Evolutionary conservation across 257 asterid species (phyloP).

Genomic region (Leptodermis oblonga): DNA sequence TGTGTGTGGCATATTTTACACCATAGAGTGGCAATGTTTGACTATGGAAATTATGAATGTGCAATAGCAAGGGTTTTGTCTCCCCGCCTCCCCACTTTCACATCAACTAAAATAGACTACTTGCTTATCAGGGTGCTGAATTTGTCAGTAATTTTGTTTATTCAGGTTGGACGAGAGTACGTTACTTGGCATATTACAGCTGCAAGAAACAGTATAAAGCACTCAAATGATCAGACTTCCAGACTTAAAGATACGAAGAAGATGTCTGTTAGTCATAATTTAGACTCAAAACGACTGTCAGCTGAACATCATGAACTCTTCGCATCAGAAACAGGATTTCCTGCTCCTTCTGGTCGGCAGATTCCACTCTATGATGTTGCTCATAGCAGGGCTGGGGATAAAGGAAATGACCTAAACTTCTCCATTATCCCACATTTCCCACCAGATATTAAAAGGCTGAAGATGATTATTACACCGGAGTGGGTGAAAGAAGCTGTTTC

Average conservation of each 20-base stretch:
- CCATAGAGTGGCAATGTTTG: not conserved
- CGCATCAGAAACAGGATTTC: slow-evolving; percentile 24
- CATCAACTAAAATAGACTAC: not conserved
- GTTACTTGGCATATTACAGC: slow-evolving; percentile 63
- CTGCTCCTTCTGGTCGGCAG: slow-evolving; percentile 59
- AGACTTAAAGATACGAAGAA: slow-evolving; percentile 17
- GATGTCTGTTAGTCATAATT: slow-evolving; percentile 17
- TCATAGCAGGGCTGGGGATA: slow-evolving; percentile 91
- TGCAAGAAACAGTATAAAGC: slow-evolving; percentile 31
- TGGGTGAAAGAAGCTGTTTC: slow-evolving; percentile 75
- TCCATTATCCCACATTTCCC: slow-evolving; percentile 82
- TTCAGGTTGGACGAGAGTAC: slow-evolving; percentile 62
- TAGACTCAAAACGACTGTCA: slow-evolving; percentile 23
- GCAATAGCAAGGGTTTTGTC: not conserved
- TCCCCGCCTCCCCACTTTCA: not conserved
- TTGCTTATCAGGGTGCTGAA: not conserved
- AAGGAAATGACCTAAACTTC: slow-evolving; percentile 81
- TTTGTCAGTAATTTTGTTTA: slow-evolving; percentile 5
- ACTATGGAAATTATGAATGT: not conserved
- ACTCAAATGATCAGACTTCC: slow-evolving; percentile 26
- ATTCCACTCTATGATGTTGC: slow-evolving; percentile 65
- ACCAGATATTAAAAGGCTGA: slow-evolving; percentile 74
- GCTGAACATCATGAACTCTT: slow-evolving; percentile 24
- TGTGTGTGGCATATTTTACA: not conserved
- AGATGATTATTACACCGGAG: slow-evolving; percentile 52